Conservation (phyloP, 495 filamentous ascomycete genomes). For the Tetracladium marchalianum region DNA sequence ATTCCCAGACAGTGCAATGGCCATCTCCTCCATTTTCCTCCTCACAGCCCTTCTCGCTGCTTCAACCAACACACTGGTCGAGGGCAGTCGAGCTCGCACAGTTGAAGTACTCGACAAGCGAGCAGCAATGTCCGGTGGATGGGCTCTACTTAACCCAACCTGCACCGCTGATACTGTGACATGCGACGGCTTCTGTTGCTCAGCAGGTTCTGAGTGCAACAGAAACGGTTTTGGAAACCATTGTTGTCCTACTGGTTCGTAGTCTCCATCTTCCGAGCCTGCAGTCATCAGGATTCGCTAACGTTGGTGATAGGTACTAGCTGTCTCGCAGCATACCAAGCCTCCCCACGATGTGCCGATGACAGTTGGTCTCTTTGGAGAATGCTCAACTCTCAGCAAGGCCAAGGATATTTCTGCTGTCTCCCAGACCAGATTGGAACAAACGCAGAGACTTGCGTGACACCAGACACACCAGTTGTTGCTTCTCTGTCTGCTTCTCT, state of each 20-base stretch:
- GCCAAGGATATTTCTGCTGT: constrained; percentile 8
- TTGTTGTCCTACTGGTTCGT: constrained; percentile 7
- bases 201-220: neutral
- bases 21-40: neutral
- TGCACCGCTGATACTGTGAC: neutral
- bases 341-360: constrained; percentile 7
- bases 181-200: constrained; percentile 3
- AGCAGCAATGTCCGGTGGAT: constrained; percentile 1
- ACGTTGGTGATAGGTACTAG: constrained; percentile 1
- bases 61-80: neutral
- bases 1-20: too few species aligned
- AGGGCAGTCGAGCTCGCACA: neutral
- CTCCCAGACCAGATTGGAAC: constrained; percentile 9
- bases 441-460: constrained; percentile 2
- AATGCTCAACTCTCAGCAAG: neutral
- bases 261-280: neutral
- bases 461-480: constrained; percentile 3
- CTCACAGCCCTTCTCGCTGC: neutral
- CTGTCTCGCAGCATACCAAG: neutral
- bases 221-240: neutral
- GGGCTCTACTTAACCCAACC: neutral
- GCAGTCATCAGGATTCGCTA: neutral
- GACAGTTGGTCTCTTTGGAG: constrained; percentile 8
- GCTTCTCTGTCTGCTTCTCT: constrained; percentile 4
- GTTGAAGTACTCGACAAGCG: neutral